phyloP scores from a whole-genome alignment of 2,329 filamentous ascomycete genomes.

The Polychaeton citri region DNA sequence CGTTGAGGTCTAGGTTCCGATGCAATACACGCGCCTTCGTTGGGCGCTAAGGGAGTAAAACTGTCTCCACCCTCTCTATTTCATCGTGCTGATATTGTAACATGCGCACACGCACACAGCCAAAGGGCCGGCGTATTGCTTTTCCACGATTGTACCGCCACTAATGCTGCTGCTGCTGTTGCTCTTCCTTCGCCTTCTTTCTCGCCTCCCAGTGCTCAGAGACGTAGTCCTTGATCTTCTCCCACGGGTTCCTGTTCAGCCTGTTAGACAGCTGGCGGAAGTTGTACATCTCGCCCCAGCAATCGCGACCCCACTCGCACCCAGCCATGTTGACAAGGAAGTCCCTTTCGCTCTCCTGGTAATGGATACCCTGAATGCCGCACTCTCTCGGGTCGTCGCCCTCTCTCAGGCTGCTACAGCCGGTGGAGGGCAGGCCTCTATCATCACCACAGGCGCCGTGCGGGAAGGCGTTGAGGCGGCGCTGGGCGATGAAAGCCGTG shows the following conservation, averaged over 20 bases:
- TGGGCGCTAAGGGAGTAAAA: too few species aligned
- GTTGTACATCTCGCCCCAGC: conserved; percentile 95
- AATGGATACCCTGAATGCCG: conserved; percentile 51
- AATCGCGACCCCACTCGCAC: conserved; percentile 92
- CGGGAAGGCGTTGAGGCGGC: conserved; percentile 90
- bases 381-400: conserved; percentile 10
- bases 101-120: too few species aligned
- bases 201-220: conserved; percentile 26
- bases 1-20: too few species aligned
- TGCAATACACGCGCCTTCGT: too few species aligned
- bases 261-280: conserved; percentile 85
- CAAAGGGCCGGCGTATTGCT: too few species aligned
- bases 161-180: neutral
- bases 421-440: conserved; percentile 48
- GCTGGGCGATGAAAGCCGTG: conserved; percentile 78
- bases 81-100: too few species aligned
- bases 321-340: conserved; percentile 98
- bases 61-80: too few species aligned
- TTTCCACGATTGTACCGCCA: too few species aligned
- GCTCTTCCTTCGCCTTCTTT: conserved; percentile 6
- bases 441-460: conserved; percentile 74
- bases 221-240: conserved; percentile 40
- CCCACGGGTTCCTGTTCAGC: conserved; percentile 74
- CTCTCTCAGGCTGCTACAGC: conserved; percentile 11
- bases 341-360: conserved; percentile 71